Evolutionary conservation across 148 eudicot genomes (phyloP).

Genomic region (Spergularia bocconei): DNA sequence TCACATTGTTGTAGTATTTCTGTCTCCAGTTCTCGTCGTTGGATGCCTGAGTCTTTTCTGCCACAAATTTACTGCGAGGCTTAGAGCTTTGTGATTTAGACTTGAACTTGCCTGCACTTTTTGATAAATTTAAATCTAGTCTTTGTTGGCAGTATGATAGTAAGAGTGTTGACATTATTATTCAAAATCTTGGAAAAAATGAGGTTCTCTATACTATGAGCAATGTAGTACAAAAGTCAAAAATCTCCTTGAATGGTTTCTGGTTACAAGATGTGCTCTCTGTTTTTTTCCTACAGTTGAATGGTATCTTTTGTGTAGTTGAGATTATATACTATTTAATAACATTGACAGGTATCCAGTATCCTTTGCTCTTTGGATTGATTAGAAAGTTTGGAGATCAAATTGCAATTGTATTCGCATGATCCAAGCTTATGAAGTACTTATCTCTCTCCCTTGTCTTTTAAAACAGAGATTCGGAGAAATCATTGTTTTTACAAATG

Average conservation of each 20-base stretch:
- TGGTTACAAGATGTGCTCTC: too few species aligned
- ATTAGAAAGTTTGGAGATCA: background rate
- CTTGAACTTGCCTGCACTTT: slow-evolving; percentile 10
- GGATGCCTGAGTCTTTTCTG: slow-evolving; percentile 8
- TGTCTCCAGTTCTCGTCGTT: slow-evolving; percentile 6
- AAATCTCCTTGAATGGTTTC: background rate
- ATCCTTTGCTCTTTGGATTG: background rate
- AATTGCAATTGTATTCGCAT: background rate
- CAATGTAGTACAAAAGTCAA: background rate
- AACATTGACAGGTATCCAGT: background rate
- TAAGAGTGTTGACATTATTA: background rate
- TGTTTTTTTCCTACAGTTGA: too few species aligned
- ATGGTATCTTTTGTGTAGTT: too few species aligned
- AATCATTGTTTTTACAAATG: background rate
- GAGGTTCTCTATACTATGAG: background rate
- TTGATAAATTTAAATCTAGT: slow-evolving; percentile 10
- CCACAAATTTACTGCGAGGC: background rate
- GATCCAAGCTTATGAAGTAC: background rate
- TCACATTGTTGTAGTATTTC: slow-evolving; percentile 7
- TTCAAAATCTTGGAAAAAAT: background rate
- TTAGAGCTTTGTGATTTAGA: slow-evolving; percentile 13
- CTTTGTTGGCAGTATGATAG: slow-evolving; percentile 4
- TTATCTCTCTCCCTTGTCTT: background rate
- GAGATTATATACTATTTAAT: too few species aligned
- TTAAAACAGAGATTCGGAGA: background rate